Evolutionary conservation across 2,329 filamentous ascomycete genomes (phyloP).

Genomic region (Amesomyces nigricolor): DNA sequence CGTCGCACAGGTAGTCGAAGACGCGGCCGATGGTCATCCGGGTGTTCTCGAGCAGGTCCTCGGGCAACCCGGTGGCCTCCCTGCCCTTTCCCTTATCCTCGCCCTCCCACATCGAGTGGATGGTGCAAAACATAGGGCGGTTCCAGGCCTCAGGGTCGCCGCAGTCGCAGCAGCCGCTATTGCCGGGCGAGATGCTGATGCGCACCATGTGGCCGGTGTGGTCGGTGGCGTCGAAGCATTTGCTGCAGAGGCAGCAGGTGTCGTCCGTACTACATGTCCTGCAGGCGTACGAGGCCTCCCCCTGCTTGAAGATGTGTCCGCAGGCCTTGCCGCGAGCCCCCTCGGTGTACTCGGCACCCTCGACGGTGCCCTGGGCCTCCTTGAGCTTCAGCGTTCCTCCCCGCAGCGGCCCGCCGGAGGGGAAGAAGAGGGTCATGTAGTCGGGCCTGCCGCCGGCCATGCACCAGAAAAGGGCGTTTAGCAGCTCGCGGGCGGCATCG

Average conservation of each 20-base stretch:
- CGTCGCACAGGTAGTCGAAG: constrained; percentile 94
- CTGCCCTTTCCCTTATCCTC: constrained; percentile 57
- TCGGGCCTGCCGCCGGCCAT: constrained; percentile 70
- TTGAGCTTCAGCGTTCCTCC: constrained; percentile 66
- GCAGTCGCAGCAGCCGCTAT: constrained; percentile 95
- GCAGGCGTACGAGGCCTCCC: constrained; percentile 91
- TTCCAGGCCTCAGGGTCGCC: constrained; percentile 94
- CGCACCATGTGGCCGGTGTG: constrained; percentile 90
- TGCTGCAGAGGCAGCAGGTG: constrained; percentile 88
- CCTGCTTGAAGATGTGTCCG: constrained; percentile 93
- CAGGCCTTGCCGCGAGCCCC: constrained; percentile 88
- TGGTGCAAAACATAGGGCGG: constrained; percentile 81
- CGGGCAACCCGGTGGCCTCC: constrained; percentile 56
- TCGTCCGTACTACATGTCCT: constrained; percentile 92
- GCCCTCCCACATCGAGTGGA: constrained; percentile 66
- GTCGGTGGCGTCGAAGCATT: constrained; percentile 92
- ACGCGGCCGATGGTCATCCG: constrained; percentile 78
- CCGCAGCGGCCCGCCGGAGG: constrained; percentile 60
- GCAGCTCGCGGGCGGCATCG: constrained; percentile 64
- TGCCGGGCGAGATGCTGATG: constrained; percentile 80
- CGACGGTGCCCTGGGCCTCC: constrained; percentile 83
- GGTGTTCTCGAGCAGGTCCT: constrained; percentile 70
- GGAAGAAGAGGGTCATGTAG: constrained; percentile 76
- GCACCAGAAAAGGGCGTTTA: constrained; percentile 79
- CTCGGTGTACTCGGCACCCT: constrained; percentile 91